Evolutionary conservation across 2,329 filamentous ascomycete genomes (phyloP).

Genomic region (Ceratocystis diversiconidia): DNA sequence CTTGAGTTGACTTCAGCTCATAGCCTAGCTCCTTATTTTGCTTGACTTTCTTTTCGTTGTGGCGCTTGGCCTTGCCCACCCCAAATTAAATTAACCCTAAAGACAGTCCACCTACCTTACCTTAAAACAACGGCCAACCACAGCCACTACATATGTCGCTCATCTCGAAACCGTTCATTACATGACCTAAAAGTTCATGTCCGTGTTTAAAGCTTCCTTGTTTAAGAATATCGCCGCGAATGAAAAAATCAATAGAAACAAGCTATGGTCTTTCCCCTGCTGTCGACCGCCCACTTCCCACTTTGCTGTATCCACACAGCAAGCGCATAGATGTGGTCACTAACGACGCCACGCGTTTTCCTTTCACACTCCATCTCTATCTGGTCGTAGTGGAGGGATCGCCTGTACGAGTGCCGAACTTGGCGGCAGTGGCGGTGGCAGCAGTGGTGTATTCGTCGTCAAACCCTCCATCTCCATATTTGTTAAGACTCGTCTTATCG

Average conservation of each 20-base stretch:
- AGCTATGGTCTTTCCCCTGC: too few relatives aligned
- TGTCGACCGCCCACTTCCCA: not conserved
- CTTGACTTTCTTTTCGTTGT: not conserved
- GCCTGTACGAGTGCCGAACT: not conserved
- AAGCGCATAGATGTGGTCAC: not conserved
- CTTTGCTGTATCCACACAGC: not conserved
- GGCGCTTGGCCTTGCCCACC: not conserved
- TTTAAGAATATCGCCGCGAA: too few relatives aligned
- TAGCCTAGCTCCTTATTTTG: too few relatives aligned
- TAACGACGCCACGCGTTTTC: not conserved
- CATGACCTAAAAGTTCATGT: too few relatives aligned
- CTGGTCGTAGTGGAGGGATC: not conserved
- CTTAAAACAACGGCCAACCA: too few relatives aligned
- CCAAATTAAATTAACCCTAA: too few relatives aligned
- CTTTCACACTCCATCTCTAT: slow-evolving; percentile 1
- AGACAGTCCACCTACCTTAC: too few relatives aligned
- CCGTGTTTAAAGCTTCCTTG: too few relatives aligned
- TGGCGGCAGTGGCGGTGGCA: not conserved
- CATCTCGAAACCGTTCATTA: too few relatives aligned
- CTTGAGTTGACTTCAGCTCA: not conserved
- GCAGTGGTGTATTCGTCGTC: not conserved
- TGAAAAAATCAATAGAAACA: not conserved
- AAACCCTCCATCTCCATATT: not conserved
- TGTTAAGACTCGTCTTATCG: slow-evolving; percentile 3
- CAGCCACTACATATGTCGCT: too few relatives aligned